Base-by-base conservation (phyloP, 2,329 filamentous ascomycete species). In the Leptographium wingfieldii region DNA sequence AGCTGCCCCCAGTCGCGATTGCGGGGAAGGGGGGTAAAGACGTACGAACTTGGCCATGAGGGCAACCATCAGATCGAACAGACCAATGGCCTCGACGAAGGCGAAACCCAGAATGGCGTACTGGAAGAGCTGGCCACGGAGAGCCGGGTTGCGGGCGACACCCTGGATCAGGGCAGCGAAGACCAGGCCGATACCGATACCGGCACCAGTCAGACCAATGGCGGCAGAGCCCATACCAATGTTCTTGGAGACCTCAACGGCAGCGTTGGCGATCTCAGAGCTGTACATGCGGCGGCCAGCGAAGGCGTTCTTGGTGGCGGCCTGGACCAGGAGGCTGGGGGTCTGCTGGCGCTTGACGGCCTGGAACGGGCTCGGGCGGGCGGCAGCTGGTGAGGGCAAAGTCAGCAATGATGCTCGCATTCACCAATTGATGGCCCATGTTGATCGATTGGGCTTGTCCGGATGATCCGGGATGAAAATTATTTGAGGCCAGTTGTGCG, bases 181-280 rank as follows among this genome's bases (percentile, higher is more conserved):
- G 74, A 95, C 90, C 74, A 92, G 85, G 83, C 90, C 90, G 79
- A 94, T 95, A 89, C 90, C 90, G 77, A 94, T 90, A 90, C 89
- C 88, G 74, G 88, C 87, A 87, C 87, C 87, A 74, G 87, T 89
- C 73, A 95, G 87, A 87, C 90, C 90, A 74, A 95, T 91, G 80
- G 90, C 90, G 73, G 90, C 90, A 70, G 85, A 81, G 78, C 88
- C 88, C 87, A 91, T 91, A 83, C 88, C 88, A 73, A 91, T 76
- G 86, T 91, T 91, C 84, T 90, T 88, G 77, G 88, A 91, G 79
- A 90, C 87, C 83, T 91, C 87, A 75, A 92, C 88, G 81, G 92
- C 86, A 77, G 88, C 88, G 76, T 87, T 82, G 79, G 88, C 87
- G 77, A 92, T 88, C 85, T 92, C 88, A 73, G 88, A 91, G 72